A percentile compares a stretch with the other conserved stretches of the same genome.
Conservation (phyloP, 495 filamentous ascomycete species). For the Chaetomidium leptoderma region DNA sequence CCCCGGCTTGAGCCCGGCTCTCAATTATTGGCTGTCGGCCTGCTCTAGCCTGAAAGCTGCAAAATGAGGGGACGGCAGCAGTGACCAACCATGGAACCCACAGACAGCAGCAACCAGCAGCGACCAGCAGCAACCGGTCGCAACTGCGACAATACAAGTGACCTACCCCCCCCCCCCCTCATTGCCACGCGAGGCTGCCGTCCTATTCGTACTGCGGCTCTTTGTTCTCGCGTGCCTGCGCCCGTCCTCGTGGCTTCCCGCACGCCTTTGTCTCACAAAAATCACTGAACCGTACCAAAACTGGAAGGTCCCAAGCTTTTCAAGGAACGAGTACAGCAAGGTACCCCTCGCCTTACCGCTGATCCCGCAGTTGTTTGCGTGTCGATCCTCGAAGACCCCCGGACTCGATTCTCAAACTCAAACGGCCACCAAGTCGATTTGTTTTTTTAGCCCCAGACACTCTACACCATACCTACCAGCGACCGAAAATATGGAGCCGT, state of each 20-base stretch:
- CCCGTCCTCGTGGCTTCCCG: slow-evolving; percentile 10
- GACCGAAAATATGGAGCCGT: slow-evolving; percentile 11
- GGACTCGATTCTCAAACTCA: no score
- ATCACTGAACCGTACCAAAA: no score
- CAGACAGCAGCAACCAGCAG: background rate
- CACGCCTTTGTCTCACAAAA: slow-evolving; percentile 1
- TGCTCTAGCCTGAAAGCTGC: slow-evolving; percentile 7
- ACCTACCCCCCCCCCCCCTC: background rate
- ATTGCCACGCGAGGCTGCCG: slow-evolving; percentile 6
- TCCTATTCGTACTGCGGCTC: background rate
- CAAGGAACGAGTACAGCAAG: no score
- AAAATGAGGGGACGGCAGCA: background rate
- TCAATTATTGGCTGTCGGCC: slow-evolving; percentile 5
- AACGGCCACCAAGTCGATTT: no score
- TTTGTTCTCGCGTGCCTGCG: slow-evolving; percentile 6
- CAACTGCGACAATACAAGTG: background rate
- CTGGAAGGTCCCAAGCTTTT: no score
- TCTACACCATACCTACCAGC: background rate
- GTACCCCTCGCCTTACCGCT: no score
- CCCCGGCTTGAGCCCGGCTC: background rate
- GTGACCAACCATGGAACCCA: no score
- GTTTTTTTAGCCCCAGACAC: background rate
- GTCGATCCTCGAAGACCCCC: no score
- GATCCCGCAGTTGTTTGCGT: no score
- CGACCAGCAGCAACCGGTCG: background rate